A percentile compares a stretch with the other conserved stretches of the same genome.
Conservation (phyloP, 805 yeast species). For the Kuraishia capsulata region DNA sequence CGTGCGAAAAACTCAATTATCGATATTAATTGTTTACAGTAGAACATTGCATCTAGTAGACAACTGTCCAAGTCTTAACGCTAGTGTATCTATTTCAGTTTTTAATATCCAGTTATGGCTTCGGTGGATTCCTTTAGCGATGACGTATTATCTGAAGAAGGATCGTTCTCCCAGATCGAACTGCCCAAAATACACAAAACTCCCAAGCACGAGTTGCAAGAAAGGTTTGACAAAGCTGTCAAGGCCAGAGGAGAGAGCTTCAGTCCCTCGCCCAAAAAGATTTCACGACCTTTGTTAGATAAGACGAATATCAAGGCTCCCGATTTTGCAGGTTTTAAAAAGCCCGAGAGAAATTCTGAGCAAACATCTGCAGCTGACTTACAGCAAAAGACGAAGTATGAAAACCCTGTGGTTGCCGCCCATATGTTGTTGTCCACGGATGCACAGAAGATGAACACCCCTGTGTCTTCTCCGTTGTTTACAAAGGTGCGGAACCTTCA, state of each 20-base stretch:
- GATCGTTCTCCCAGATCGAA: no score
- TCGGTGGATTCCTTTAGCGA: no score
- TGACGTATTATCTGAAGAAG: no score
- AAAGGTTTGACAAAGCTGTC: not conserved
- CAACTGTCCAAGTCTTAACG: no score
- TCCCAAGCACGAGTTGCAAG: slow-evolving; percentile 6
- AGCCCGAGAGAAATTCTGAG: no score
- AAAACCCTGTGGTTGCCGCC: slow-evolving; percentile 24
- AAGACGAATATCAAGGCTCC: not conserved
- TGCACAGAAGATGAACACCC: slow-evolving; percentile 7
- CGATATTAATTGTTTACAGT: no score
- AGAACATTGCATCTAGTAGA: no score
- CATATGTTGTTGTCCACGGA: slow-evolving; percentile 27
- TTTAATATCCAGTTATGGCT: no score
- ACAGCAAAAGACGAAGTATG: slow-evolving; percentile 1
- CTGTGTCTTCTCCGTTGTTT: not conserved
- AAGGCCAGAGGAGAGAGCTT: not conserved
- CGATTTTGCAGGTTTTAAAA: not conserved
- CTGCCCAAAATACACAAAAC: no score
- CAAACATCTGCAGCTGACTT: no score
- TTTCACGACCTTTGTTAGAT: not conserved
- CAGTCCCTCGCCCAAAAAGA: not conserved
- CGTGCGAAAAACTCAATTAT: no score
- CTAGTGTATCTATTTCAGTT: no score
- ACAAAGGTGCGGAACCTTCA: not conserved